Base-by-base conservation (phyloP, 192 early-diverging fungal species). In the Coemansia sp. region DNA sequence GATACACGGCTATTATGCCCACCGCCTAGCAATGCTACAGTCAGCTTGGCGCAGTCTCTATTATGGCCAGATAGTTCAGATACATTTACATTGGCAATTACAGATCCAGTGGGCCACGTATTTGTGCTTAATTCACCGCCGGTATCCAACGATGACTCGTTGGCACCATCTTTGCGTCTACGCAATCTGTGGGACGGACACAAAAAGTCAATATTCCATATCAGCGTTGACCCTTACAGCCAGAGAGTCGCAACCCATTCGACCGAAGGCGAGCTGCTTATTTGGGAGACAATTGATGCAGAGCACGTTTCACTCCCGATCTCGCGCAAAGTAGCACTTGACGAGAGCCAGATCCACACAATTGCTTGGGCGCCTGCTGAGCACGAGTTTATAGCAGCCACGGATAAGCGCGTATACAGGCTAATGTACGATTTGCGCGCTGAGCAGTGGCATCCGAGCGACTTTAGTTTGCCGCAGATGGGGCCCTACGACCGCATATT, bases 141-240 rank as follows among this genome's bases (percentile, higher is more conserved):
- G 4, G 48, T 32, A 19, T 1, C 41, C 37, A 47, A n/a, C 15
- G 24, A n/a, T 3, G 17, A n/a, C 14, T 12, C 22, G 0, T 25
- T 11, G n/a, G 35, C 38, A 2, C 32, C 14, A 1, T n/a, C 63
- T 9, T 56, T 75, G 6, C 10, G 41, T 11, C 45, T 81, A 39
- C 57, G 22, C 41, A 38, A 49, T 24, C 66, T 81, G 45, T 82
- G 75, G 73, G 79, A 82, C 21, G 79, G 79, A 0, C 79, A 82
- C 63, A 82, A 58, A 54, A 70, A 73, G 56, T 47, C 66, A 1
- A 63, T 82, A 21, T 76, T 76, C 25, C 79, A 82, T 62, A 82
- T 82, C 45, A 82, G 79, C 49, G 79, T 82, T 5, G 75, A 82
- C 47, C 79, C 79, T 12, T 82, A 73, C 41, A 73, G 79, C 38